Conservation (phyloP, 2,329 filamentous ascomycete genomes). For the Cercospora beticola region DNA sequence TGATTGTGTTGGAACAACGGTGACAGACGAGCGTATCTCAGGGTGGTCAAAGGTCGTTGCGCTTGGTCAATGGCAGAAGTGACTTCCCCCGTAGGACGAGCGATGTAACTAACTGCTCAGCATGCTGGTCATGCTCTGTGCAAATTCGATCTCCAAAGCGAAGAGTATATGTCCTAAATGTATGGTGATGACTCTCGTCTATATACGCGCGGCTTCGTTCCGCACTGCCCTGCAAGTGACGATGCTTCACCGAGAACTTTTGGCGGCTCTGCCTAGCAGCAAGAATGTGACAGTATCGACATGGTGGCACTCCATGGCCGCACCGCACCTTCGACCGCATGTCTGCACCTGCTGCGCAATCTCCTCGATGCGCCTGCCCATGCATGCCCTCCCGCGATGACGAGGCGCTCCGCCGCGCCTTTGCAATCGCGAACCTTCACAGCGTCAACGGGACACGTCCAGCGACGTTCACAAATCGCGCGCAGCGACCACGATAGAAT, state of each 20-base stretch:
- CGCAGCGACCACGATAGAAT: constrained; percentile 28
- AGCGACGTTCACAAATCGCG: constrained; percentile 7
- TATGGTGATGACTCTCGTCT: not conserved
- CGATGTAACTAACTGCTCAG: not conserved
- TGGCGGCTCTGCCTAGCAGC: not conserved
- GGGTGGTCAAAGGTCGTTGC: constrained; percentile 53
- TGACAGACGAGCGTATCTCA: constrained; percentile 47
- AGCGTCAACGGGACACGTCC: not conserved
- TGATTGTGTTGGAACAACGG: constrained; percentile 54
- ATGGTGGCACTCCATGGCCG: constrained; percentile 34
- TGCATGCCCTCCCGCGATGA: constrained; percentile 34
- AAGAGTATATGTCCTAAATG: not conserved
- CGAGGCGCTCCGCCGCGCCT: constrained; percentile 6
- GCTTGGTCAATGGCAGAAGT: constrained; percentile 27
- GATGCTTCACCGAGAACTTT: constrained; percentile 2
- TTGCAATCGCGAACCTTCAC: not conserved
- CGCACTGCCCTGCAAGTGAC: not conserved
- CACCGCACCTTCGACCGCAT: constrained; percentile 51
- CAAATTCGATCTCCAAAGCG: too few species aligned
- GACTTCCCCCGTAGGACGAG: not conserved
- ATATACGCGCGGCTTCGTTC: not conserved
- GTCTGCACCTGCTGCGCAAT: constrained; percentile 70
- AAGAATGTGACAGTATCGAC: constrained; percentile 11
- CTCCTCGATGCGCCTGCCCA: constrained; percentile 58
- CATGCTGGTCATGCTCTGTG: not conserved